Evolutionary conservation across 768 basidiomycete species (phyloP).

Genomic region (Mycena rosella): DNA sequence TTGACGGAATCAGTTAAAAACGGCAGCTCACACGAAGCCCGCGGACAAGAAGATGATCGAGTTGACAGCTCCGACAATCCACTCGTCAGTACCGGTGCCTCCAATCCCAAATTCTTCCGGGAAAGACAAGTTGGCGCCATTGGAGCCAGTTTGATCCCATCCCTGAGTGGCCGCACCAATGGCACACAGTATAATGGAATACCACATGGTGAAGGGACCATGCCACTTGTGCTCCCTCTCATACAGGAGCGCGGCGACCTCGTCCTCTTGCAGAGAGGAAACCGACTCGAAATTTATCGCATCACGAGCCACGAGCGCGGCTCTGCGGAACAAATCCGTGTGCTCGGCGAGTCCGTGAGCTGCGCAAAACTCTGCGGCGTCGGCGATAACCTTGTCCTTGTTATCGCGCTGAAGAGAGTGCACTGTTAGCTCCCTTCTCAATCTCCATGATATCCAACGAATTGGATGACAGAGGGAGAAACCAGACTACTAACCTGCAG

Average conservation of each 20-base stretch:
- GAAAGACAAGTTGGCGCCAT: conserved; percentile 73
- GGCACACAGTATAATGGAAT: conserved; percentile 64
- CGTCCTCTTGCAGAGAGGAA: conserved; percentile 40
- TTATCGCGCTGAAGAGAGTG: neutral
- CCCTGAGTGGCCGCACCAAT: conserved; percentile 67
- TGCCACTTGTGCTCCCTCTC: conserved; percentile 39
- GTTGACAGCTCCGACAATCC: too few species aligned
- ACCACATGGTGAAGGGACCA: conserved; percentile 39
- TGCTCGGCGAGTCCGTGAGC: conserved; percentile 22
- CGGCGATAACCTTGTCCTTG: conserved; percentile 17
- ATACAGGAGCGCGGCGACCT: conserved; percentile 31
- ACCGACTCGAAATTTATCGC: conserved; percentile 48
- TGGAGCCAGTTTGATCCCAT: conserved; percentile 79
- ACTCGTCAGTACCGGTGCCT: conserved; percentile 38
- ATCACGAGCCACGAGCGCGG: conserved; percentile 68
- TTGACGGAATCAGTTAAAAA: conserved; percentile 51
- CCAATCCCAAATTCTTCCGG: conserved; percentile 47
- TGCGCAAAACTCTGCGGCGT: conserved; percentile 13
- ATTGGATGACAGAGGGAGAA: too few species aligned
- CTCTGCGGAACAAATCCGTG: too few species aligned
- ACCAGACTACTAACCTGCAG: too few species aligned
- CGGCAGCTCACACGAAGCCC: conserved; percentile 62
- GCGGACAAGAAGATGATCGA: too few species aligned
- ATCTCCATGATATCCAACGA: too few species aligned
- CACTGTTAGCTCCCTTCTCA: too few species aligned